These are phyloP conservation scores for Solanum chiquidenum DNA, from an alignment of 257 asterid species.

Conservation along the genomic window DNA sequence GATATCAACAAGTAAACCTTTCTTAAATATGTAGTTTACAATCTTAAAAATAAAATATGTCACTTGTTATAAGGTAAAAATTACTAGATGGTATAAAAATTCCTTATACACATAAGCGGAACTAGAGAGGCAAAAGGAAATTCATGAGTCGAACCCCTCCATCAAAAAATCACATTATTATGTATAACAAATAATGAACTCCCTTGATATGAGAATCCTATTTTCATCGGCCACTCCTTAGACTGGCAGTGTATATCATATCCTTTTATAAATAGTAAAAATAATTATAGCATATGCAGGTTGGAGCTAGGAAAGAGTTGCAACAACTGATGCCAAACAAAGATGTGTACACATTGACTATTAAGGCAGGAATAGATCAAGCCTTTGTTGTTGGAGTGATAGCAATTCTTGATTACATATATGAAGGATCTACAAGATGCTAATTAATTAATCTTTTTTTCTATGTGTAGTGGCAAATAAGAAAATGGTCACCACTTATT, in stretches of 20 bases:
- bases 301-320: constrained; percentile 46
- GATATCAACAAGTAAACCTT: not conserved
- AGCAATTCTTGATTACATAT: constrained; percentile 77
- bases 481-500: not conserved
- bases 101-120: not conserved
- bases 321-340: constrained; percentile 32
- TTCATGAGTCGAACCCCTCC: not conserved
- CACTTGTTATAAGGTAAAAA: not conserved
- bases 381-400: constrained; percentile 80
- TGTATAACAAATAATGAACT: not conserved
- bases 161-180: not conserved
- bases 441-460: not conserved
- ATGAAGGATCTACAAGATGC: constrained; percentile 78
- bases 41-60: too few relatives aligned
- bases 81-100: not conserved
- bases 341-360: constrained; percentile 54
- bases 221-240: not conserved
- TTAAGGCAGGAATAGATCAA: constrained; percentile 76
- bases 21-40: too few relatives aligned
- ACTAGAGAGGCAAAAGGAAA: not conserved
- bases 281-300: constrained; percentile 17
- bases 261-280: not conserved
- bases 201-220: not conserved
- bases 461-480: not conserved
- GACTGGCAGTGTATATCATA: not conserved